phyloP scores from a whole-genome alignment of 2,329 filamentous ascomycete genomes.

The Microdochium paspali region DNA sequence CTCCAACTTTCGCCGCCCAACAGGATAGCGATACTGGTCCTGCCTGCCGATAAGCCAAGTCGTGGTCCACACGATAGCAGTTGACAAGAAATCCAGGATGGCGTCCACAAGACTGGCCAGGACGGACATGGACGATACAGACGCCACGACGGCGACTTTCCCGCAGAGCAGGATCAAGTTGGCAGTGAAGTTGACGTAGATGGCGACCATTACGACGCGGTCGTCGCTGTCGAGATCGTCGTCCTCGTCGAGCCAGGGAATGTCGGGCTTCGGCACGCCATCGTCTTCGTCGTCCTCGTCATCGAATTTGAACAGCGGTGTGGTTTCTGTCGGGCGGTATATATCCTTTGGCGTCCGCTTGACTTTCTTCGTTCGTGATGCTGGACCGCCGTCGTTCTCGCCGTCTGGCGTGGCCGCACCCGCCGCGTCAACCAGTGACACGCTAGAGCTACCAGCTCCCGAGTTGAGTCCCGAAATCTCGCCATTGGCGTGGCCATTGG shows the following conservation, averaged over 20 bases:
- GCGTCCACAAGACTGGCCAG: slow-evolving; percentile 73
- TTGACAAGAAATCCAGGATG: slow-evolving; percentile 70
- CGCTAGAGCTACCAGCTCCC: neutral
- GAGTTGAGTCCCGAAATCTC: slow-evolving; percentile 6
- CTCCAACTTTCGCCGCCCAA: slow-evolving; percentile 68
- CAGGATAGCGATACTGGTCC: slow-evolving; percentile 67
- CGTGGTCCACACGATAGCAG: slow-evolving; percentile 72
- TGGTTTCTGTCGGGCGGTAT: slow-evolving; percentile 65
- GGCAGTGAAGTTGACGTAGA: slow-evolving; percentile 75
- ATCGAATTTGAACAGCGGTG: slow-evolving; percentile 50
- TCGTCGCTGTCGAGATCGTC: slow-evolving; percentile 63
- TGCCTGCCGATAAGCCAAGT: slow-evolving; percentile 64
- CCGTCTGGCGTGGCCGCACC: neutral
- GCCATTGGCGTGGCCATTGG: slow-evolving; percentile 16
- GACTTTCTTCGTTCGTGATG: slow-evolving; percentile 34
- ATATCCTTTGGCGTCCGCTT: slow-evolving; percentile 80
- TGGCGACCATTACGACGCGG: slow-evolving; percentile 73
- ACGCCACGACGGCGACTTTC: slow-evolving; percentile 64
- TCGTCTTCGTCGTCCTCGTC: slow-evolving; percentile 34
- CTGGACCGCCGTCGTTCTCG: no score
- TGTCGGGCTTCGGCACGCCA: slow-evolving; percentile 38
- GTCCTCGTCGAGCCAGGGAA: slow-evolving; percentile 63
- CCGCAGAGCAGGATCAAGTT: slow-evolving; percentile 66
- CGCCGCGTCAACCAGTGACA: neutral
- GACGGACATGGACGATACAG: slow-evolving; percentile 74